Base-by-base conservation (phyloP, 495 filamentous ascomycete genomes). In the Neurospora sp. region DNA sequence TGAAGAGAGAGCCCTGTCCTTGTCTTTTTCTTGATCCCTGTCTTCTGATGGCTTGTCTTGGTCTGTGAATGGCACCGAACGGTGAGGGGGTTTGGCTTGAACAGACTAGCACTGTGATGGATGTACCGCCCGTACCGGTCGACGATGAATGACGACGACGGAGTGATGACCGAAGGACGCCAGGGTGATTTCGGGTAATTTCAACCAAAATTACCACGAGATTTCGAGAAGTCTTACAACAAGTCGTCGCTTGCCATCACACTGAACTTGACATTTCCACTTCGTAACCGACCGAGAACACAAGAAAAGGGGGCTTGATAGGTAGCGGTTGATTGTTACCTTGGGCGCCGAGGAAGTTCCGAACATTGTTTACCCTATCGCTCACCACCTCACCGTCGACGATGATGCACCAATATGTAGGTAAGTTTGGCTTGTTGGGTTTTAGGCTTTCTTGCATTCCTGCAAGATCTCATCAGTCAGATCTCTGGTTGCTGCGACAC, bases 11-110 rank as follows among this genome's bases (percentile, higher is more conserved):
- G 42, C 75, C 74, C 70, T 78, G 40, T 72, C 70, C 69, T 16
- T 45, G 65, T 72, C 53, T 45, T 73, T 68, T 31, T 59, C 7
- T 38, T 71, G 42, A 59, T 20, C 53, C 70, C 72, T 72, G 74
- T 74, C 74, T 75, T 71, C 75, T 77, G 53, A 79, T 78, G 79
- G 79, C 72, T 72, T 75, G 68, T 77, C 69, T 72, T 77, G 39
- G 37, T 69, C 68, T 31, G 35, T 71, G 68, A 69, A 39, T 45
- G 73, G 48, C 71, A 76, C 76, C 76, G 78, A 78, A 75, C 75
- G 73, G 73, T 38, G 59, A 74, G 37, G 44, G 61, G 72, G 71
- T 71, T 72, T 69, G 71, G 70, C 73, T 48, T 38, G n/a, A 41
- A 70, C 27, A 41, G 37, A 20, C 20, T 74, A 76, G 72, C 79